Conservation (phyloP, 2,329 filamentous ascomycete species). For the Diplodia intermedia region DNA sequence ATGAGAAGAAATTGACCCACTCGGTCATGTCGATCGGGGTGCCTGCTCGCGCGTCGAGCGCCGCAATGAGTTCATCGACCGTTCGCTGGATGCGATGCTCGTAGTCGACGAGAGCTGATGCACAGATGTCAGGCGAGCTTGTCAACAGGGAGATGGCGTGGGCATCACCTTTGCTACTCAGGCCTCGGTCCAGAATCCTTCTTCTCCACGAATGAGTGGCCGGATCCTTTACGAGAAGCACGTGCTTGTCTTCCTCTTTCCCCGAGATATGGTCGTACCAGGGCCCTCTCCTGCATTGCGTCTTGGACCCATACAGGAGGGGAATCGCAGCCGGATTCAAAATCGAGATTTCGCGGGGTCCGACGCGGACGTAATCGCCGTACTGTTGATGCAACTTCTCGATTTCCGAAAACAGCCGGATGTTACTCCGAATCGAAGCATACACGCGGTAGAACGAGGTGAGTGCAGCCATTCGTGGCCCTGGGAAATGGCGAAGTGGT, state of each 20-base stretch:
- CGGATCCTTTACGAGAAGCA: conserved; percentile 37
- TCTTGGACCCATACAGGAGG: conserved; percentile 43
- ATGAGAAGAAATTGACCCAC: conserved; percentile 52
- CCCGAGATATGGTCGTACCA: conserved; percentile 39
- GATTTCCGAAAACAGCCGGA: conserved; percentile 23
- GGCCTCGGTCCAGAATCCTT: conserved; percentile 44
- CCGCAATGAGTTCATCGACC: conserved; percentile 39
- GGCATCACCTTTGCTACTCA: conserved; percentile 38
- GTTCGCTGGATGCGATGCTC: conserved; percentile 45
- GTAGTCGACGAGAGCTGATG: conserved; percentile 35
- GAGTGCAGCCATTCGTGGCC: conserved; percentile 15
- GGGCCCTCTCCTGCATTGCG: conserved; percentile 43
- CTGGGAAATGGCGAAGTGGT: conserved; percentile 41
- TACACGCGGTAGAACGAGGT: conserved; percentile 21
- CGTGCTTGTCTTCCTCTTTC: conserved; percentile 36
- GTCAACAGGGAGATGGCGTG: too few species aligned
- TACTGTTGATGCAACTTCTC: conserved; percentile 19
- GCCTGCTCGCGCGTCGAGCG: conserved; percentile 39
- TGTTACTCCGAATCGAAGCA: background rate
- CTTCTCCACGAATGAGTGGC: conserved; percentile 40
- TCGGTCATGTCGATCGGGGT: conserved; percentile 41
- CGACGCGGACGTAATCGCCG: conserved; percentile 30
- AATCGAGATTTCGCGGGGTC: conserved; percentile 40
- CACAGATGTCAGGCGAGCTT: background rate
- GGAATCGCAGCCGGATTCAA: conserved; percentile 39